Evolutionary conservation across 805 yeast genomes (phyloP).

Genomic region (Metschnikowia similis): DNA sequence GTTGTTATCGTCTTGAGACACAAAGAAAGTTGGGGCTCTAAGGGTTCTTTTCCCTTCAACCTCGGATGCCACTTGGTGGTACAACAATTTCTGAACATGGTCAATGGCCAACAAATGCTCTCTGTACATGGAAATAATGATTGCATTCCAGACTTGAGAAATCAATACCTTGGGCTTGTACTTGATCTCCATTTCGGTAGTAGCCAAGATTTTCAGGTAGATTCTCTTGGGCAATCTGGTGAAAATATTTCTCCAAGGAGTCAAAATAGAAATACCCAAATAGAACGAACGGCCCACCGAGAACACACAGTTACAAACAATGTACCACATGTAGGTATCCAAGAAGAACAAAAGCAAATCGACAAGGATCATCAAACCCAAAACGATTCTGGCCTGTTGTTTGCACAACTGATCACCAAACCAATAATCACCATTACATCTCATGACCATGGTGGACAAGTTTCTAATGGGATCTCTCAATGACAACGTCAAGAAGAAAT

Average conservation of each 20-base stretch:
- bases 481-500: constrained; percentile 70
- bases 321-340: constrained; percentile 99
- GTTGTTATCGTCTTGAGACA: constrained; percentile 93
- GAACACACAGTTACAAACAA: constrained; percentile 88
- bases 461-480: constrained; percentile 89
- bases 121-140: constrained; percentile 98
- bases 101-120: constrained; percentile 97
- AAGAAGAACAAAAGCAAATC: constrained; percentile 94
- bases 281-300: constrained; percentile 97
- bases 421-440: constrained; percentile 96
- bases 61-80: constrained; percentile 98
- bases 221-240: constrained; percentile 98
- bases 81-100: constrained; percentile 94
- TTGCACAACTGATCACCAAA: constrained; percentile 70
- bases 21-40: constrained; percentile 98
- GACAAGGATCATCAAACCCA: constrained; percentile 89
- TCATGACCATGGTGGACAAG: constrained; percentile 77
- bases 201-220: constrained; percentile 94
- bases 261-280: constrained; percentile 96
- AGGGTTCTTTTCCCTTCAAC: constrained; percentile 97
- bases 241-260: constrained; percentile 99
- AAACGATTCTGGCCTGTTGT: constrained; percentile 82
- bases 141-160: constrained; percentile 98
- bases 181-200: constrained; percentile 98
- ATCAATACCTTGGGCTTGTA: constrained; percentile 97